These are phyloP conservation scores for Sclerotinia minor DNA, from an alignment of 2,329 filamentous ascomycete genomes.

Conservation along the genomic window DNA sequence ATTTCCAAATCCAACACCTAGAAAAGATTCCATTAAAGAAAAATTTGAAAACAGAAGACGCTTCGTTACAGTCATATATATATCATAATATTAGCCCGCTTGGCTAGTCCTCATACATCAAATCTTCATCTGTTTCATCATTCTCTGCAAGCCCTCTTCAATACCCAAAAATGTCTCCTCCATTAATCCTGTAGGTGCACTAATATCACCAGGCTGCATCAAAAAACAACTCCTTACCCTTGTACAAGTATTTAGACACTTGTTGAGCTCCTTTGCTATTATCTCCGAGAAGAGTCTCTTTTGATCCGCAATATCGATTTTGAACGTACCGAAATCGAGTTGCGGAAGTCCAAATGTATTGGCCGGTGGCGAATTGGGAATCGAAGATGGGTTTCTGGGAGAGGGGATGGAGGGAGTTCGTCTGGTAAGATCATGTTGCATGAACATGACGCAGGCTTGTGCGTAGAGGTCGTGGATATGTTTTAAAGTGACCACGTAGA, in stretches of 20 bases:
- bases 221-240: conserved; percentile 6
- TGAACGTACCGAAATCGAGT: conserved; percentile 14
- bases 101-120: not conserved
- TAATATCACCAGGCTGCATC: conserved; percentile 7
- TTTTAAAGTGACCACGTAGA: conserved; percentile 4
- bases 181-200: conserved; percentile 1
- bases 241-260: conserved; percentile 4
- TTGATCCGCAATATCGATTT: conserved; percentile 13
- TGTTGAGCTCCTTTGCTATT: not conserved
- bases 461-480: conserved; percentile 17
- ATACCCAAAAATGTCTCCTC: conserved; percentile 2
- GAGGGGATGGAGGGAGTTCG: not conserved
- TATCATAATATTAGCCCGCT: not conserved
- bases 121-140: conserved; percentile 1
- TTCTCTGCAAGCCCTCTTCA: conserved; percentile 7
- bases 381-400: not conserved
- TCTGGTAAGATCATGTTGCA: not conserved
- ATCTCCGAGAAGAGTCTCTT: conserved; percentile 7
- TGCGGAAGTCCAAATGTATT: conserved; percentile 3
- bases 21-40: not conserved
- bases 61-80: not conserved
- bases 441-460: conserved; percentile 19
- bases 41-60: not conserved
- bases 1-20: not conserved
- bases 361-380: not conserved